Evolutionary conservation across 805 yeast species (phyloP), one percentile per base, ranked within the genome.

Genomic region (Metschnikowia bowlesiae): DNA sequence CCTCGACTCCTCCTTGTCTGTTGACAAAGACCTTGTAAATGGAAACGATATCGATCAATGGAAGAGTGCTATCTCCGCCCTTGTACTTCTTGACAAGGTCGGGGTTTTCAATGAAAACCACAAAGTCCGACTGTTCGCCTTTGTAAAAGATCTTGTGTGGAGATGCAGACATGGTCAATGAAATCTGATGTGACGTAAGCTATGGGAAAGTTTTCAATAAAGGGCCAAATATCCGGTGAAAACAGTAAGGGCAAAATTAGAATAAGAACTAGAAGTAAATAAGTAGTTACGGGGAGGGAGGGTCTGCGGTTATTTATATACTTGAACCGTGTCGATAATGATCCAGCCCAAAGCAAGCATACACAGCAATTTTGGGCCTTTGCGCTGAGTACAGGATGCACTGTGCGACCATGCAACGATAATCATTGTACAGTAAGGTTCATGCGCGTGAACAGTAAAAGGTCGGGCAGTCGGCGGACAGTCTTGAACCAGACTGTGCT

Each of bases 1-100:
- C 96, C 58, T 81, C 87, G 3, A 82, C 70, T 32, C 96, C 96
- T 42, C 87, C 85, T 26, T 72, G 73, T 53, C 76, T 76, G 49
- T 81, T 79, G 22, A 79, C 74, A 62, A 76, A 89, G n/a, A 89
- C 75, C 59, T 84, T 79, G 71, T 79, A 87, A 8, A 77, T 73
- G 0, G 84, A 83, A 1, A 87, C 82, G 4, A 85, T 78, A 38
- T 80, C 83, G 10, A 81, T 70, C 50, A 85, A 69, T 22, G 92
- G 84, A 18, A 81, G 66, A 11, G 82, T 68, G 33, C 76, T 58
- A 51, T 82, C 83, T 36, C 80, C 81, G 28, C 73, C 71, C 46
- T 65, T 66, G 68, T 72, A 87, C 36, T 76, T 70, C 4, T 79
- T 62, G 33, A 75, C 75, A 2, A 71, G 71, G 0, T 77, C 81